A percentile compares a stretch with the other conserved stretches of the same genome.
These are phyloP conservation scores for Populus deltoides DNA, from an alignment of 345 rosid species.

Conservation along the genomic window DNA sequence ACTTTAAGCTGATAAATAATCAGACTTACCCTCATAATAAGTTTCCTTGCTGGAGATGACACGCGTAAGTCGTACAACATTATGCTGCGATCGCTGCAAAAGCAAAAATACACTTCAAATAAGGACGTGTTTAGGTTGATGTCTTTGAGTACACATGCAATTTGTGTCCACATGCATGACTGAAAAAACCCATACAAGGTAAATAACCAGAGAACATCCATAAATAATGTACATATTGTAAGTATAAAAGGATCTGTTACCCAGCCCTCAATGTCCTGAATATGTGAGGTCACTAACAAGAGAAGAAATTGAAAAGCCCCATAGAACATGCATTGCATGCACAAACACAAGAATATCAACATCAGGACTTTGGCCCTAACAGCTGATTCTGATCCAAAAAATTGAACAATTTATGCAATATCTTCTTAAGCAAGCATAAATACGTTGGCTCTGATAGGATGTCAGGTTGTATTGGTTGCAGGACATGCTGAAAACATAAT, in stretches of 20 bases:
- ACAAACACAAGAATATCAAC: not conserved
- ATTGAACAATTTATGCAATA: not conserved
- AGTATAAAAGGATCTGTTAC: not conserved
- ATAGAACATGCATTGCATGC: not conserved
- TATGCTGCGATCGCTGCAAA: conserved; percentile 75
- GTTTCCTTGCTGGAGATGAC: conserved; percentile 74
- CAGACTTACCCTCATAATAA: conserved; percentile 71
- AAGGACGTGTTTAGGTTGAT: not conserved
- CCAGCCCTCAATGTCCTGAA: not conserved
- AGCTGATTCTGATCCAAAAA: not conserved
- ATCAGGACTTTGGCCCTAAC: not conserved
- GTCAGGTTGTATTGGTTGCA: no score
- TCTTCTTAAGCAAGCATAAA: not conserved
- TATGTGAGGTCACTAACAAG: not conserved
- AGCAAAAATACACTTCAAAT: conserved; percentile 1
- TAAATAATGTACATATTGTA: not conserved
- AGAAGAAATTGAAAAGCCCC: not conserved
- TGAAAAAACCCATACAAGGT: not conserved
- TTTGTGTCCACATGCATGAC: not conserved
- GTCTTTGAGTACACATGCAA: not conserved
- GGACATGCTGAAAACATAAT: not conserved
- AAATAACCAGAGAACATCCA: not conserved
- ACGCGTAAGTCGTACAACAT: conserved; percentile 74
- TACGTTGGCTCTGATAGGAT: not conserved
- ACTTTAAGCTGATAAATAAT: not conserved